Evolutionary conservation across 1,284 basidiomycete genomes (phyloP), one percentile per base, ranked within the genome.

Genomic region (Ganoderma lucidum): DNA sequence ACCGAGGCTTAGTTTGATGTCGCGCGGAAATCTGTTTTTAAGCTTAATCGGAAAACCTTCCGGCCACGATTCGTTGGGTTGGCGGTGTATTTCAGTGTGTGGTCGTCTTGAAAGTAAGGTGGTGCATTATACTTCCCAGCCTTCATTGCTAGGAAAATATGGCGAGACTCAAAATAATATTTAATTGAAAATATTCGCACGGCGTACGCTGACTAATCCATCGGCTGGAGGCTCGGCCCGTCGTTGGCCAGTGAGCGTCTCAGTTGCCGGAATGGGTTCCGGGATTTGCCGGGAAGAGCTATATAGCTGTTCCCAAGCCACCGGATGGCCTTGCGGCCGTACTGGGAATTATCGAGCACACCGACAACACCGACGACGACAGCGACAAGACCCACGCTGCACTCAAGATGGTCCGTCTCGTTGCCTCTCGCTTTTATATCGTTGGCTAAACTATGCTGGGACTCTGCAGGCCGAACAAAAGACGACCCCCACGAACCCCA

Each of bases 401-500:
- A 67, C 66, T 70, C 72, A 73, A 74, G 68, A 76, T 76, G 75
- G 75, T 75, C 64, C 62, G 75, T 72, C 65, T 62, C 30, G 44
- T 56, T 56, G 39, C 32, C 35, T 28, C 35, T 32, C 9, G 3
- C 15, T 32, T 6, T 39, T 60, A n/a, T 28, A 30, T 37, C 15
- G 39, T 35, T 32, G 6, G 37, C 68, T 61, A 35, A 65, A 35
- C 70, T 64, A 59, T 64, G 66, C 65, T 72, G 67, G 62, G 69
- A 63, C 58, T 62, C 51, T 67, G 69, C 79, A 96, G 95, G 93
- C 95, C 86, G 95, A 96, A 81, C 86, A 90, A 85, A 95, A 96
- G 85, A 93, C 92, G 76, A 86, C 93, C 82, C 94, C 95, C 81
- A 90, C 91, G 79, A 96, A 96, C 89, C 90, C 91, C 81, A 96